A percentile compares a stretch with the other conserved stretches of the same genome.
phyloP scores from a whole-genome alignment of 371 early-diverging fungal species.

The Saksenaea oblongispora region DNA sequence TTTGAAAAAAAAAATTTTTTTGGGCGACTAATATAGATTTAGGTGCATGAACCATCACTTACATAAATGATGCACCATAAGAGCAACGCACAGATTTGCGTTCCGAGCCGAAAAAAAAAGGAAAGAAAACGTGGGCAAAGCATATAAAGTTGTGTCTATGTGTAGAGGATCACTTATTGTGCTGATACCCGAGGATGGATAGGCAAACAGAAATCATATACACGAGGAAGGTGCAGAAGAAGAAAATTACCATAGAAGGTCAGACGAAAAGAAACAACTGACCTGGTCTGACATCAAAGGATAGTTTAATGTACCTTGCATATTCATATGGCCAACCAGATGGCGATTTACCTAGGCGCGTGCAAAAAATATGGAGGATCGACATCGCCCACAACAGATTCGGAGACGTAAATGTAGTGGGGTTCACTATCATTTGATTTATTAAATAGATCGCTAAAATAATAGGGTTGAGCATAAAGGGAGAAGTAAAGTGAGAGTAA shows the following conservation, averaged over 20 bases:
- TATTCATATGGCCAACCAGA: neutral
- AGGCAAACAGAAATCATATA: conserved; percentile 2
- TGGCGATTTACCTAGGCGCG: neutral
- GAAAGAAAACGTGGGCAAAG: neutral
- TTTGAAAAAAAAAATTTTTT: too few relatives aligned
- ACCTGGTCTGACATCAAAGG: conserved; percentile 3
- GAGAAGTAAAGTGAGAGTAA: neutral
- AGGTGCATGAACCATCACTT: neutral
- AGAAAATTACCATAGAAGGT: conserved; percentile 9
- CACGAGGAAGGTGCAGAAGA: conserved; percentile 1
- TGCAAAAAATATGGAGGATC: neutral
- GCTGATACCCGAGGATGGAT: neutral
- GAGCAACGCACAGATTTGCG: neutral
- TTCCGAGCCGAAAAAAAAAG: neutral
- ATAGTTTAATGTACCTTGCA: conserved; percentile 1
- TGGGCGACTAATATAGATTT: neutral
- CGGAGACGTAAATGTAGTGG: neutral
- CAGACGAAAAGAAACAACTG: conserved; percentile 8
- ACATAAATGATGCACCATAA: neutral
- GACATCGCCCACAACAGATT: neutral
- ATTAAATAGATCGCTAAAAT: neutral
- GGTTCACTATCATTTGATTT: neutral
- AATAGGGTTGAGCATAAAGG: neutral
- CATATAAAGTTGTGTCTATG: neutral
- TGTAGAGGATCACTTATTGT: neutral